phyloP scores from a whole-genome alignment of 1,139 yeast genomes.

The Candida pseudoviswanathii region DNA sequence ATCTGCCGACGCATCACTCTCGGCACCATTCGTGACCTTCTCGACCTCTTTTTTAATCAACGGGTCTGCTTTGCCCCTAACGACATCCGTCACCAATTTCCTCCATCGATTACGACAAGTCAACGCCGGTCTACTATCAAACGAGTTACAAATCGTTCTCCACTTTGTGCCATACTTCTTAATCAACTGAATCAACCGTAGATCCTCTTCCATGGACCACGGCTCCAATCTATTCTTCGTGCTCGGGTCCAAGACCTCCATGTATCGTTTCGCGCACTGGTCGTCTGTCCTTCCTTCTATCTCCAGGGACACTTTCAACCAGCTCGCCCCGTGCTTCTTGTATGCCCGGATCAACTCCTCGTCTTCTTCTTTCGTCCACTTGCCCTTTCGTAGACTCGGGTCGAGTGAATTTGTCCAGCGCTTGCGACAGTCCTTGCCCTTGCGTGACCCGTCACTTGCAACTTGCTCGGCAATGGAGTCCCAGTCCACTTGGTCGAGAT shows the following conservation, averaged over 20 bases:
- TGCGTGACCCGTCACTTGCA: conserved; percentile 42
- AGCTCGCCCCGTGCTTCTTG: conserved; percentile 70
- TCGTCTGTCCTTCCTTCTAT: conserved; percentile 90
- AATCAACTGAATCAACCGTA: conserved; percentile 63
- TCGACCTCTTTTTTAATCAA: conserved; percentile 39
- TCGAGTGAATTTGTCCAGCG: conserved; percentile 82
- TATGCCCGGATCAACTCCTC: conserved; percentile 62
- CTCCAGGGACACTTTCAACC: conserved; percentile 81
- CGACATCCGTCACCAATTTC: conserved; percentile 76
- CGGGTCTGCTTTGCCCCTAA: conserved; percentile 56
- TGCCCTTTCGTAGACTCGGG: conserved; percentile 79
- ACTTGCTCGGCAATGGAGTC: conserved; percentile 56
- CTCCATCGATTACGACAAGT: conserved; percentile 95
- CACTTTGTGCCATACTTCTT: conserved; percentile 84
- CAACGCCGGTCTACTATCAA: conserved; percentile 81
- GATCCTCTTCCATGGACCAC: conserved; percentile 82
- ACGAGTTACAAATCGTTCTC: conserved; percentile 74
- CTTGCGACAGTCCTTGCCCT: conserved; percentile 70
- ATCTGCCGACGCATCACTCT: not conserved
- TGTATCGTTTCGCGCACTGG: conserved; percentile 90
- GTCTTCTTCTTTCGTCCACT: conserved; percentile 90
- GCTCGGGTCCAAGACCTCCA: conserved; percentile 83
- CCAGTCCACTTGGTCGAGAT: conserved; percentile 59
- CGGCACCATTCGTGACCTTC: conserved; percentile 28
- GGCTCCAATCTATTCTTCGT: conserved; percentile 76